phyloP scores from a whole-genome alignment of 257 asterid genomes.

The Petrea volubilis region DNA sequence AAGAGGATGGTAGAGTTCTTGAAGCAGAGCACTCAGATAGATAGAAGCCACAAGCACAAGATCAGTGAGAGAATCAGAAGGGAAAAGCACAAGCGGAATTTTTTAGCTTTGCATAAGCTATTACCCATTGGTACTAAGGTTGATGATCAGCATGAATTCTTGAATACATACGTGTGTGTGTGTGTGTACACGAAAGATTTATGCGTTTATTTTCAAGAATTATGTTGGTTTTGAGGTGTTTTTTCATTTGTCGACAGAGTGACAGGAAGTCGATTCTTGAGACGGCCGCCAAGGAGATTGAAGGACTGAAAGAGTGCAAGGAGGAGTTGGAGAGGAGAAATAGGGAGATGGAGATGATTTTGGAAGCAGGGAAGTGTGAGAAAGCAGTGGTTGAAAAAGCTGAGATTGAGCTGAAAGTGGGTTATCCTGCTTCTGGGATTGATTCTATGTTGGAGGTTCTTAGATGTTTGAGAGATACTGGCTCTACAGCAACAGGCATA shows the following conservation, averaged over 20 bases:
- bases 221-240: not conserved
- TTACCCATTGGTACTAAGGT: constrained; percentile 61
- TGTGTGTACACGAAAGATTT: not conserved
- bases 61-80: constrained; percentile 55
- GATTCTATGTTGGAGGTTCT: constrained; percentile 51
- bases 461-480: constrained; percentile 33
- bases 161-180: too few species aligned
- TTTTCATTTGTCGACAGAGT: constrained; percentile 24
- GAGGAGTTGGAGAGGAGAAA: constrained; percentile 25
- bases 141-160: not conserved
- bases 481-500: not conserved
- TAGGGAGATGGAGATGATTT: constrained; percentile 24
- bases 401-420: constrained; percentile 36
- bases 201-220: too few species aligned
- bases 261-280: constrained; percentile 52
- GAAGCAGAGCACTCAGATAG: constrained; percentile 36
- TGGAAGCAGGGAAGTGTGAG: not conserved
- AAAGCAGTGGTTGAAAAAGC: constrained; percentile 21
- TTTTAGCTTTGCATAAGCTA: constrained; percentile 33
- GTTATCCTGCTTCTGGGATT: constrained; percentile 48
- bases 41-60: constrained; percentile 38
- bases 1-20: constrained; percentile 49
- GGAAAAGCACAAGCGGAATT: constrained; percentile 42
- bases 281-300: constrained; percentile 38
- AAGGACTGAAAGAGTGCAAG: constrained; percentile 27